These are phyloP conservation scores for Phialophora chinensis DNA, from an alignment of 2,329 filamentous ascomycete species.

Conservation along the genomic window DNA sequence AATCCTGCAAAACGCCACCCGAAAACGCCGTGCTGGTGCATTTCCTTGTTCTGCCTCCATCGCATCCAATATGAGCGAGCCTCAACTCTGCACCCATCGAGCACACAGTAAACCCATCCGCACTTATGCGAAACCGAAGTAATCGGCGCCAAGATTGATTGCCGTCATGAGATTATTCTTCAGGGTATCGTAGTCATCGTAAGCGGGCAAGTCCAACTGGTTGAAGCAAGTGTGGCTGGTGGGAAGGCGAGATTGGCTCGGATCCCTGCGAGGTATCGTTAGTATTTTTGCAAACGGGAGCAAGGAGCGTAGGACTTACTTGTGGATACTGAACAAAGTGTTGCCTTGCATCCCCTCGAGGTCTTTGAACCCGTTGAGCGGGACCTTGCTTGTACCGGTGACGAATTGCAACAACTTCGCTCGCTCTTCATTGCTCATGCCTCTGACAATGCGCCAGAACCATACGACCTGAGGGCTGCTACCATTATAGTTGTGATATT, in stretches of 20 bases:
- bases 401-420: slow-evolving; percentile 98
- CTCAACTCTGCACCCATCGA: background rate
- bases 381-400: slow-evolving; percentile 97
- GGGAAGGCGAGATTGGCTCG: slow-evolving; percentile 81
- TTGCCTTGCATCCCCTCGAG: slow-evolving; percentile 99
- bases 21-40: slow-evolving; percentile 13
- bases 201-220: slow-evolving; percentile 97
- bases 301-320: slow-evolving; percentile 46
- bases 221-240: slow-evolving; percentile 99
- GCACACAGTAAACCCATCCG: background rate
- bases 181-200: slow-evolving; percentile 91
- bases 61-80: background rate
- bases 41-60: background rate
- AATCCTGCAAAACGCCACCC: background rate
- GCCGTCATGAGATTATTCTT: slow-evolving; percentile 89
- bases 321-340: slow-evolving; percentile 97
- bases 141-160: slow-evolving; percentile 97
- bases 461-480: slow-evolving; percentile 97
- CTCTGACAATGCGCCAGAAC: slow-evolving; percentile 98
- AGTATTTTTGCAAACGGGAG: slow-evolving; percentile 3
- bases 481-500: slow-evolving; percentile 96
- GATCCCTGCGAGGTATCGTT: slow-evolving; percentile 33
- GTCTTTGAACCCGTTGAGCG: slow-evolving; percentile 98
- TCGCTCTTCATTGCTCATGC: slow-evolving; percentile 98
- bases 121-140: slow-evolving; percentile 60